Conservation (phyloP, 2,329 filamentous ascomycete genomes). For the Tolypocladium tundrense region DNA sequence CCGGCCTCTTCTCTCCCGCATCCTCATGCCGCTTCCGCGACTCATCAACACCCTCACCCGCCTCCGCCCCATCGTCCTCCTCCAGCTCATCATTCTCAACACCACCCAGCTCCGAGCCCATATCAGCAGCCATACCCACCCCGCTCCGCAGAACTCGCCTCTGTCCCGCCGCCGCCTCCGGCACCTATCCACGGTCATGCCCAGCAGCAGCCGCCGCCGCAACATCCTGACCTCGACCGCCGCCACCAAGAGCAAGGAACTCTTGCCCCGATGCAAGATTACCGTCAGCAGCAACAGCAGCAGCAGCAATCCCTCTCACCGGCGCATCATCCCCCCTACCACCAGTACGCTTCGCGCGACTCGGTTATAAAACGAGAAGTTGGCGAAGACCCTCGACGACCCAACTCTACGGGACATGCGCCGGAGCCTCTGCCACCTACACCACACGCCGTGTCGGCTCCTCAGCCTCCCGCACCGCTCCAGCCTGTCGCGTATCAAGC, state of each 20-base stretch:
- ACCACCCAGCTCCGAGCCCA: slow-evolving; percentile 24
- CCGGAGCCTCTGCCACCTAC: slow-evolving; percentile 21
- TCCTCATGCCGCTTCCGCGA: slow-evolving; percentile 26
- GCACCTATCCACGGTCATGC: slow-evolving; percentile 18
- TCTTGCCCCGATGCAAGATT: slow-evolving; percentile 44
- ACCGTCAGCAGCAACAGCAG: slow-evolving; percentile 19
- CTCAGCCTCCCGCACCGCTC: slow-evolving; percentile 19
- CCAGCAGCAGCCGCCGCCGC: slow-evolving; percentile 21
- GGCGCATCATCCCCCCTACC: slow-evolving; percentile 31
- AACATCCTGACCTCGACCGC: slow-evolving; percentile 37
- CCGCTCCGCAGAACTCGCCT: slow-evolving; percentile 20
- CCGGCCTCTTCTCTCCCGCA: slow-evolving; percentile 38
- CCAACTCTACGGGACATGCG: slow-evolving; percentile 40
- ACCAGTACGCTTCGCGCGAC: slow-evolving; percentile 37
- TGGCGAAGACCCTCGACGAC: slow-evolving; percentile 39
- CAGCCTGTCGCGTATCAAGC: slow-evolving; percentile 22
- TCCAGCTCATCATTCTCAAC: slow-evolving; percentile 12
- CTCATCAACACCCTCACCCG: slow-evolving; percentile 15
- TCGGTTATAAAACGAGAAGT: slow-evolving; percentile 47
- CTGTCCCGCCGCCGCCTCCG: slow-evolving; percentile 13
- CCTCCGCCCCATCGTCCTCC: slow-evolving; percentile 10
- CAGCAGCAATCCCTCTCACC: slow-evolving; percentile 27
- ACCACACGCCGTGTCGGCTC: slow-evolving; percentile 19
- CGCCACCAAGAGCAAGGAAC: slow-evolving; percentile 47
- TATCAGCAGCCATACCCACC: slow-evolving; percentile 31